Evolutionary conservation across 2,329 filamentous ascomycete species (phyloP), one percentile per base, ranked within the genome.

Genomic region (Didymosphaeria variabile): DNA sequence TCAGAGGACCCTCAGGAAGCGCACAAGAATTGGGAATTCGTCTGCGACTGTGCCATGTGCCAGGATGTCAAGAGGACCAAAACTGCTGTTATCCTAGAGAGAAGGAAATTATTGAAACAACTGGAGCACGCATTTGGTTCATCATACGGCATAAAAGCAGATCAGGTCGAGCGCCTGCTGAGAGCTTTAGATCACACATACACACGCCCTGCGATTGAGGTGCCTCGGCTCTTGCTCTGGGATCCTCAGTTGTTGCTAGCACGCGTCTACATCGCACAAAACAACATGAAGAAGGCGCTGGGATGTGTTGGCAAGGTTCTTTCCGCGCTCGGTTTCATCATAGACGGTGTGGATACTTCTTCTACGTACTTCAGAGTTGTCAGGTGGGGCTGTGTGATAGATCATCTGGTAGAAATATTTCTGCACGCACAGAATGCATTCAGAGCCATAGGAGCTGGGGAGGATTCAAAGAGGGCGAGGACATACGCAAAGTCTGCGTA

Each of bases 321-420:
- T 1, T 13, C 60, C 8, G 36, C 36, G 36, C 36, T 38, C 13
- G 9, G 36, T 5, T 38, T 38, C 12, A 38, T 38, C 36, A 17
- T 38, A 38, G 13, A 51, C 31, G 70, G 70, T 7, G 36, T 55
- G 1, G 68, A 71, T 42, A 23, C 36, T 34, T 61, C 59, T 10
- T 15, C 60, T 26, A 32, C 57, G 13, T 9, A 12, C 31, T 70
- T 71, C 38, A 38, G 31, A 15, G 13, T 70, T 21, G 63, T 70
- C 8, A 59, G 65, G 23, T 80, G 78, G 77, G 78, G 78, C 4
- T 46, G 72, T 1, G 47, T 74, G 19, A 9, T 58, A 7, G 67
- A 76, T 36, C 29, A 49, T 32, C 21, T 75, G 5, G 61, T 77
- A 13, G 67, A 70, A 3, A 63, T 55, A 8, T 80, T 78, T 67